A percentile compares a stretch with the other conserved stretches of the same genome.
These are phyloP conservation scores for Clausena lansium DNA, from an alignment of 345 rosid genomes.

Conservation along the genomic window DNA sequence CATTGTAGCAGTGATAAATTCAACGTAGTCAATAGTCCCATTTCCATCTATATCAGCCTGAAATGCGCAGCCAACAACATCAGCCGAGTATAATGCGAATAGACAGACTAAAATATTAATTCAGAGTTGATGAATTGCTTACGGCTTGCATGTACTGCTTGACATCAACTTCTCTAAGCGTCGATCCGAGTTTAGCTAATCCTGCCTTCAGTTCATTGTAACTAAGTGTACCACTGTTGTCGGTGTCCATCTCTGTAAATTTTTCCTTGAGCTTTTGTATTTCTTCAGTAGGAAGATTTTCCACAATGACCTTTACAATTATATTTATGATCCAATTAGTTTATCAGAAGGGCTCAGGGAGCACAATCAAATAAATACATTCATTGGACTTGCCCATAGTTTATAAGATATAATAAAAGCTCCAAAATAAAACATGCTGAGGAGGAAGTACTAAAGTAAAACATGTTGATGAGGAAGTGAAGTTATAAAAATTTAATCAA, in stretches of 20 bases:
- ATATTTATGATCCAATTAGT: background rate
- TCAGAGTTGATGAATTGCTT: conserved; percentile 23
- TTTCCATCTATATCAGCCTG: conserved; percentile 94
- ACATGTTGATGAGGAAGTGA: background rate
- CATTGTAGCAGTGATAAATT: conserved; percentile 86
- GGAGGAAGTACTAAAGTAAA: background rate
- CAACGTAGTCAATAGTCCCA: conserved; percentile 78
- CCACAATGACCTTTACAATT: conserved; percentile 66
- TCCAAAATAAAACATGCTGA: background rate
- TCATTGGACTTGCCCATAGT: background rate
- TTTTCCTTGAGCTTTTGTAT: conserved; percentile 70
- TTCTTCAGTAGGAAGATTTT: conserved; percentile 74
- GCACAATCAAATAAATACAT: background rate
- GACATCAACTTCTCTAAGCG: conserved; percentile 72
- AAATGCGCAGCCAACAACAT: background rate
- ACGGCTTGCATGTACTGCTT: conserved; percentile 91
- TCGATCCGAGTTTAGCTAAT: conserved; percentile 72
- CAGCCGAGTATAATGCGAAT: background rate
- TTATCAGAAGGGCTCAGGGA: background rate
- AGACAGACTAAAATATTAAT: background rate
- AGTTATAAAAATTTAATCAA: no score
- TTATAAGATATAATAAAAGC: background rate
- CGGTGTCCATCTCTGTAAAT: conserved; percentile 82
- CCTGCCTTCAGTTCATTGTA: conserved; percentile 75
- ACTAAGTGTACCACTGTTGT: conserved; percentile 82